Percentiles rank a stretch among this genome's conserved stretches.
These are phyloP conservation scores for Rhodotorula sp. DNA, from an alignment of 1,284 basidiomycete genomes.

Conservation along the genomic window DNA sequence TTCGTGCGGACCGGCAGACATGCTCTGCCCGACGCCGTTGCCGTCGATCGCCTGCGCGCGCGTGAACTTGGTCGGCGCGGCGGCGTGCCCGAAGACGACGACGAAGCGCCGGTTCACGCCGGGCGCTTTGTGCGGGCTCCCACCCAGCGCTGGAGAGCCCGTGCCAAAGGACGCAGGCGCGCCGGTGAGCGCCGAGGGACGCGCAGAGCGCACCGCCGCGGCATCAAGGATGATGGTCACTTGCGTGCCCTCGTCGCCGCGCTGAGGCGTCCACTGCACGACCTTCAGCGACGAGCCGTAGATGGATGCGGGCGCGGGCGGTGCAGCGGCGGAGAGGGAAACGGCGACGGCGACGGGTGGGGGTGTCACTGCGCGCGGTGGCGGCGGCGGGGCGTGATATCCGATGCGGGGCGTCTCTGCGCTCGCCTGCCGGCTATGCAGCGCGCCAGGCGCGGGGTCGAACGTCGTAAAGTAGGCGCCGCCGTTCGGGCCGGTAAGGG, in stretches of 20 bases:
- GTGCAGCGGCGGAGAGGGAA: background rate
- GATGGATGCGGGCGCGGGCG: too few species aligned
- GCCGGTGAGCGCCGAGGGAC: conserved; percentile 1
- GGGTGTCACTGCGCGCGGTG: conserved; percentile 1
- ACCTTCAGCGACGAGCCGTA: conserved; percentile 31
- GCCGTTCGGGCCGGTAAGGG: background rate
- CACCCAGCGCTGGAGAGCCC: conserved; percentile 17
- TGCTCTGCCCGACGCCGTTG: conserved; percentile 40
- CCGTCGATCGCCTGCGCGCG: conserved; percentile 38
- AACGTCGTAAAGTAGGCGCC: conserved; percentile 1
- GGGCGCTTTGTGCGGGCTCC: background rate
- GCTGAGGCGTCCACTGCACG: conserved; percentile 41
- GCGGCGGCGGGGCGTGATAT: background rate
- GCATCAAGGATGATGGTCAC: conserved; percentile 41
- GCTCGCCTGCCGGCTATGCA: background rate
- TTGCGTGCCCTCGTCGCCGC: conserved; percentile 38
- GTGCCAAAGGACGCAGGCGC: conserved; percentile 16
- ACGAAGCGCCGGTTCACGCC: conserved; percentile 30
- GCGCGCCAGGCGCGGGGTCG: background rate
- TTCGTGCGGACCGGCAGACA: conserved; percentile 32
- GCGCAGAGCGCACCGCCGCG: conserved; percentile 21
- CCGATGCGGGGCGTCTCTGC: background rate
- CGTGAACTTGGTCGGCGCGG: conserved; percentile 31
- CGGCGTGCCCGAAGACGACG: conserved; percentile 29
- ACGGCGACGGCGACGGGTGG: background rate